Base-by-base conservation (phyloP, 1,284 basidiomycete genomes). In the Leccinum subatratum region DNA sequence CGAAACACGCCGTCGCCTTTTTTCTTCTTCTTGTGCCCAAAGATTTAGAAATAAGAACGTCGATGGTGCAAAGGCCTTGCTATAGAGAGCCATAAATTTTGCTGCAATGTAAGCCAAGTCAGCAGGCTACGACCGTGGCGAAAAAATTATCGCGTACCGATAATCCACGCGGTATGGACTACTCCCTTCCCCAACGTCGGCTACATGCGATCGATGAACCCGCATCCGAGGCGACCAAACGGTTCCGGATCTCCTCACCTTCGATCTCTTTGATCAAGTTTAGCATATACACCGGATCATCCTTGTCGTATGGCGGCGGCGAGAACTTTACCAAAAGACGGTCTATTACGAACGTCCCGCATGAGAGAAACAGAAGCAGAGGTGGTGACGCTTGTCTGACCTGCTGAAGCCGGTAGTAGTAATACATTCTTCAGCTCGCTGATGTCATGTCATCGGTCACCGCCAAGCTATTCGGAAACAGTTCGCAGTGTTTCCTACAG, bases 321-420 rank as follows among this genome's bases (percentile, higher is more conserved):
- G 74, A 76, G 63, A 78, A 77, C 22, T 77, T 75, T 0, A 74
- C 75, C 42, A 75, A 63, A 9, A 77, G 42, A 37, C 74, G 69
- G 62, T 75, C 74, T 75, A 67, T 48, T 28, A 56, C 60, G 14
- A 42, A 14, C 34, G 8, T 22, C 67, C 45, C n/a, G 45, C 9
- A 22, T 61, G 14, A 30, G n/a, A 45, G 7, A 1, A 58, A 9
- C 34, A 11, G 63, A 8, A 30, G 2, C 12, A 28, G 18, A 48
- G 18, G 45, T 12, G 25, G 1, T 1, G 3, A 11, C 11, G 2
- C 18, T 8, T 51, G 16, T 14, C 32, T 58, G 34, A 76, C 74
- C 74, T 73, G 74, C 75, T 11, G 75, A 74, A 56, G 74, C 69
- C 45, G 37, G 37, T 37, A 77, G 74, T 42, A 75, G 39, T 20